Percentiles rank a stretch among this genome's conserved stretches.
Evolutionary conservation across 805 yeast species (phyloP).

Genomic region (Ogataea neopini): DNA sequence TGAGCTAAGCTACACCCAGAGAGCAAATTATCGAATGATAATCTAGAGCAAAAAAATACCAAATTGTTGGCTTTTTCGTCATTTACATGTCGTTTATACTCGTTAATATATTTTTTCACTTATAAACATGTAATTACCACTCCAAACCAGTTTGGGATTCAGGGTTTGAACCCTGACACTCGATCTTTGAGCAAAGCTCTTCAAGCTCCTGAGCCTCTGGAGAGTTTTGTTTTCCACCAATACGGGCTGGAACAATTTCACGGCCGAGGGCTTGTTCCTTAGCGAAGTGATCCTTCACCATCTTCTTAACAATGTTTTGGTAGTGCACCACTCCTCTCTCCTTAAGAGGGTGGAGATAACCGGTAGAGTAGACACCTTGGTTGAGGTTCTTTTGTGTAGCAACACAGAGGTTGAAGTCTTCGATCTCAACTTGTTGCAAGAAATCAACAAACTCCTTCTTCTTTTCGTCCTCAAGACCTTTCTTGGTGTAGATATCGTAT

Average conservation of each 20-base stretch:
- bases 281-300: constrained; percentile 56
- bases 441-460: constrained; percentile 65
- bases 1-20: no score
- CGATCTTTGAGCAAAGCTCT: constrained; percentile 48
- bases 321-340: constrained; percentile 61
- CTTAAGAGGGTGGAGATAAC: constrained; percentile 58
- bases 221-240: constrained; percentile 40
- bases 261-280: constrained; percentile 46
- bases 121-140: constrained; percentile 22
- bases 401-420: constrained; percentile 60
- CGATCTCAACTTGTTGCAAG: constrained; percentile 61
- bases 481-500: constrained; percentile 61
- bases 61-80: no score
- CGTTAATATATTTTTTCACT: constrained; percentile 1
- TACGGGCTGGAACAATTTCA: constrained; percentile 52
- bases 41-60: no score
- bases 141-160: constrained; percentile 31
- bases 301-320: constrained; percentile 54
- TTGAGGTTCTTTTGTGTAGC: constrained; percentile 61
- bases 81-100: no score
- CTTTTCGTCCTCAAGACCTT: constrained; percentile 51
- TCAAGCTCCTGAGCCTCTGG: constrained; percentile 52
- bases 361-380: constrained; percentile 60
- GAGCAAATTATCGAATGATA: no score
- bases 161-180: constrained; percentile 48